phyloP scores from a whole-genome alignment of 2,329 filamentous ascomycete species.

The Xylariaceae sp. region DNA sequence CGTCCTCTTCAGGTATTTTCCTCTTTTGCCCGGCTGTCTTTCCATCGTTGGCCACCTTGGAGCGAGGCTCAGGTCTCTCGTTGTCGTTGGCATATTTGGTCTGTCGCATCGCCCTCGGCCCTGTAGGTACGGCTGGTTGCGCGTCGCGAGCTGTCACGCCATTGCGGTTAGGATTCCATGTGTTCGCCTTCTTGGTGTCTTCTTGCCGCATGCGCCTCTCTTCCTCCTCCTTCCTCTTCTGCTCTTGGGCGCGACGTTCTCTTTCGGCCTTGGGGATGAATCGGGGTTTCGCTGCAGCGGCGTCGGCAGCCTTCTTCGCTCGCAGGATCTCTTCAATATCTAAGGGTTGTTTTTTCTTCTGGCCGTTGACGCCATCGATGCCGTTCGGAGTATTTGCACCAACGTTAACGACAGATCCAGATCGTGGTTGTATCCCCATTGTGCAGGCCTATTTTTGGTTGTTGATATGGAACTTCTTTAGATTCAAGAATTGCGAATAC shows the following conservation, averaged over 20 bases:
- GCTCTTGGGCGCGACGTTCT: conserved; percentile 72
- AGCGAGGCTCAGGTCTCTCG: conserved; percentile 43
- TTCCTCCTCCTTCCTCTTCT: conserved; percentile 72
- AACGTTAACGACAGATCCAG: conserved; percentile 27
- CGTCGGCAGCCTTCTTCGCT: conserved; percentile 85
- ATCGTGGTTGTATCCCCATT: conserved; percentile 38
- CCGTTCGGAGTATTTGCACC: conserved; percentile 19
- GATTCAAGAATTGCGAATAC: not conserved
- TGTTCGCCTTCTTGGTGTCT: conserved; percentile 42
- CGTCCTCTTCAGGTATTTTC: conserved; percentile 61
- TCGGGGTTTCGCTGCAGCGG: conserved; percentile 84
- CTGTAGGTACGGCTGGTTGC: conserved; percentile 64
- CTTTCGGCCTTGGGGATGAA: conserved; percentile 78
- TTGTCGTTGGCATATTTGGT: conserved; percentile 45
- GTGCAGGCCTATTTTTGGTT: conserved; percentile 10
- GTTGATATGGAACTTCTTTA: not conserved
- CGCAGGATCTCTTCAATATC: conserved; percentile 85
- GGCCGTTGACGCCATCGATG: conserved; percentile 22
- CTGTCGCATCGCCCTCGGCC: conserved; percentile 71
- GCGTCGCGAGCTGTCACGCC: conserved; percentile 31
- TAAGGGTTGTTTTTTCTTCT: conserved; percentile 57
- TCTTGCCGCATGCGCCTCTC: conserved; percentile 37
- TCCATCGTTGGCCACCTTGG: conserved; percentile 25
- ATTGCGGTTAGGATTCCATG: conserved; percentile 37
- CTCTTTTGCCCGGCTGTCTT: conserved; percentile 35